Evolutionary conservation across 768 basidiomycete genomes (phyloP).

Genomic region (Psilocybe cyanescens): DNA sequence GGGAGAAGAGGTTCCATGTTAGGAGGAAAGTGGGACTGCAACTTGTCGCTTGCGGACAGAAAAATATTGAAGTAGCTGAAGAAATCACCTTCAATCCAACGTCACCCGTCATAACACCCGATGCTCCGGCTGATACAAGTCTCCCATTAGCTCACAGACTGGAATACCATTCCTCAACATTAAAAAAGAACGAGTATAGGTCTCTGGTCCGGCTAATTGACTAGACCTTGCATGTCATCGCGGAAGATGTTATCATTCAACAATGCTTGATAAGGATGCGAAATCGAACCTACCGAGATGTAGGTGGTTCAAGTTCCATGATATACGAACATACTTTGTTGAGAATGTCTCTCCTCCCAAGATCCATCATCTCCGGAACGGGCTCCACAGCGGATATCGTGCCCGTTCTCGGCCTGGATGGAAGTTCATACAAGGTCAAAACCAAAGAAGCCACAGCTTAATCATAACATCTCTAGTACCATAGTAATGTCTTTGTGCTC

Average conservation of each 20-base stretch:
- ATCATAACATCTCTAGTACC: no score
- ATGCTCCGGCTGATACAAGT: slow-evolving; percentile 5
- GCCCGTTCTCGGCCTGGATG: no score
- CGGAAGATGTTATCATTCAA: not conserved
- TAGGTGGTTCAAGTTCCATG: no score
- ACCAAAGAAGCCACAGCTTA: no score
- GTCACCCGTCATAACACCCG: slow-evolving; percentile 18
- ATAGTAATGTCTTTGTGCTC: no score
- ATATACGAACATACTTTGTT: no score
- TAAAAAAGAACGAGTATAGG: slow-evolving; percentile 12
- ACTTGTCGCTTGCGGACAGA: not conserved
- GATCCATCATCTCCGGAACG: no score
- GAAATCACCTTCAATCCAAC: slow-evolving; percentile 15
- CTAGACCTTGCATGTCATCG: not conserved
- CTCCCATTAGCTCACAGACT: slow-evolving; percentile 8
- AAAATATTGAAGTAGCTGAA: slow-evolving; percentile 20
- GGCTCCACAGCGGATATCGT: no score
- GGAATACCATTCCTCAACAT: slow-evolving; percentile 9
- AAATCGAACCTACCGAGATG: not conserved
- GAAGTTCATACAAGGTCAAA: no score
- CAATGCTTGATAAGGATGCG: not conserved
- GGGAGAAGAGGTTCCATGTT: not conserved
- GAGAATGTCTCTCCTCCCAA: no score
- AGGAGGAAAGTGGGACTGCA: not conserved
- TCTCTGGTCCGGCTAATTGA: not conserved